These are phyloP conservation scores for Cordyceps cicadae DNA, from an alignment of 2,329 filamentous ascomycete genomes.

Conservation along the genomic window DNA sequence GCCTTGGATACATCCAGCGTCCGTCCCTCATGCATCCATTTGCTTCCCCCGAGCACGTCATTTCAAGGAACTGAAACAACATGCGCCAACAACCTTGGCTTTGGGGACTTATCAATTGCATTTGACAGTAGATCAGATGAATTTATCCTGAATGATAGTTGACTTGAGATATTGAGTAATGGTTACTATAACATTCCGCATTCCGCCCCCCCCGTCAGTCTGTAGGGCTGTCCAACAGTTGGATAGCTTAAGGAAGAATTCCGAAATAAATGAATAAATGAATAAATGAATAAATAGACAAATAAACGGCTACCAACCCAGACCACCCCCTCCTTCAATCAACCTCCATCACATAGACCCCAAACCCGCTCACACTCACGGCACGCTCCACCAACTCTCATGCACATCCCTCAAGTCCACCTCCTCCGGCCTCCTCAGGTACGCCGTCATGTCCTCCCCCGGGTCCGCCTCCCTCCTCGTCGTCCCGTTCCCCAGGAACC, in stretches of 20 bases:
- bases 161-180: background rate
- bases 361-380: slow-evolving; percentile 15
- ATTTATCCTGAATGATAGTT: background rate
- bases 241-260: too few relatives aligned
- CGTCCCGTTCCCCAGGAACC: slow-evolving; percentile 56
- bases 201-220: background rate
- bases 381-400: slow-evolving; percentile 57
- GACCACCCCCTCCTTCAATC: background rate
- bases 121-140: background rate
- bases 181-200: background rate
- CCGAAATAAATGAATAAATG: too few relatives aligned
- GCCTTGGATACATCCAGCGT: too few relatives aligned
- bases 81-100: background rate
- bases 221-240: background rate
- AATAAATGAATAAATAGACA: too few relatives aligned
- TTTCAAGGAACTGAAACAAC: slow-evolving; percentile 4
- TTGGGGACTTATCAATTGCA: background rate
- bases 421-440: slow-evolving; percentile 47
- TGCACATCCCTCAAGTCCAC: slow-evolving; percentile 55
- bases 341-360: background rate
- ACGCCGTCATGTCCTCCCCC: slow-evolving; percentile 50
- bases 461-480: slow-evolving; percentile 46
- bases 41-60: background rate
- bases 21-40: too few relatives aligned
- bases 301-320: too few relatives aligned